These are phyloP conservation scores for Pichia insulana DNA, from an alignment of 805 yeast genomes.

Conservation along the genomic window DNA sequence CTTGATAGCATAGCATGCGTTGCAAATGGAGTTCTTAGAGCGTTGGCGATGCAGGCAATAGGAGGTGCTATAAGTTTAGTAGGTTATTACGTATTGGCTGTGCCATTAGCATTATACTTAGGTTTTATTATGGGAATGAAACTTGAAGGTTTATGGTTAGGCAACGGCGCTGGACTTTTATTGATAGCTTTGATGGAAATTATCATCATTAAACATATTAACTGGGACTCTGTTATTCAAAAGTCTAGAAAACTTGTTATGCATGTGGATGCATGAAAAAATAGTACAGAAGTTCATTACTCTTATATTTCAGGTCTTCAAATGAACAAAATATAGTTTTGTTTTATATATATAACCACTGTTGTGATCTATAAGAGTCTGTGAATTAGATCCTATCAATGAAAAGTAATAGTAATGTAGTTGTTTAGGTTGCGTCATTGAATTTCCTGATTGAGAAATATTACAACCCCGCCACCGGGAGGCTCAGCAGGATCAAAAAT, in stretches of 20 bases:
- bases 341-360: background rate
- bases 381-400: no score
- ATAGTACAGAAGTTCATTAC: no score
- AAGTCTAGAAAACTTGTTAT: conserved; percentile 15
- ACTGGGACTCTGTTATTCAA: conserved; percentile 44
- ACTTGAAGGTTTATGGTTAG: conserved; percentile 65
- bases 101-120: conserved; percentile 57
- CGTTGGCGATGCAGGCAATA: conserved; percentile 65
- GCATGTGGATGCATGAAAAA: conserved; percentile 1
- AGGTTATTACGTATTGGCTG: conserved; percentile 62
- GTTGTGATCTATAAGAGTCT: no score
- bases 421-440: no score
- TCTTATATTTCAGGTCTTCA: no score
- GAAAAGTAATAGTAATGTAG: no score
- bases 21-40: conserved; percentile 65
- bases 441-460: conserved; percentile 1
- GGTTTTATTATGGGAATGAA: conserved; percentile 41
- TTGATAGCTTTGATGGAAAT: conserved; percentile 44
- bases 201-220: conserved; percentile 35
- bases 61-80: conserved; percentile 65
- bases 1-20: conserved; percentile 65
- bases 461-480: background rate
- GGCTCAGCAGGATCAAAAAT: no score
- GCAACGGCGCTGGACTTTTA: conserved; percentile 57
- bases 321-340: no score